Evolutionary conservation across 768 basidiomycete species (phyloP).

Genomic region (Collybiopsis confluens): DNA sequence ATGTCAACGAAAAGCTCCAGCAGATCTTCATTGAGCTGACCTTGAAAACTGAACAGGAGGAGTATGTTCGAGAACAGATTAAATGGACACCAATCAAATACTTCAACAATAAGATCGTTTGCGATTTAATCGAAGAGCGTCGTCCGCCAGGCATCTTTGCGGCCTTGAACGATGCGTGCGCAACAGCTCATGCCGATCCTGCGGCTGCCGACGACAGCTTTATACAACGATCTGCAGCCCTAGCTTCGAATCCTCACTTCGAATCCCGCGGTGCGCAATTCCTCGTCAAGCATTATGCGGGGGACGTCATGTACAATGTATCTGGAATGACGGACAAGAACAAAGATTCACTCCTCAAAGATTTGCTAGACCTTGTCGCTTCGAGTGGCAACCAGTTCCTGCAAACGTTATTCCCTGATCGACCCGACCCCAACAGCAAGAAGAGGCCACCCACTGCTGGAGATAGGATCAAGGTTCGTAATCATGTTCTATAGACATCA

Average conservation of each 20-base stretch:
- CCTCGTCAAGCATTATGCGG: slow-evolving; percentile 94
- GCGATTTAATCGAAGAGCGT: slow-evolving; percentile 95
- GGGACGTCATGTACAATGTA: slow-evolving; percentile 98
- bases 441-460: slow-evolving; percentile 97
- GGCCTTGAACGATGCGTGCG: slow-evolving; percentile 97
- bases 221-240: slow-evolving; percentile 79
- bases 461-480: slow-evolving; percentile 87
- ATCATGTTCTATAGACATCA: background rate
- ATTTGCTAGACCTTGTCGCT: slow-evolving; percentile 85
- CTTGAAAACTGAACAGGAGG: slow-evolving; percentile 98
- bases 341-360: slow-evolving; percentile 95
- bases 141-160: slow-evolving; percentile 97
- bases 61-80: slow-evolving; percentile 97
- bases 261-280: slow-evolving; percentile 94
- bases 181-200: slow-evolving; percentile 97
- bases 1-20: slow-evolving; percentile 99
- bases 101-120: slow-evolving; percentile 97
- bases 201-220: slow-evolving; percentile 96
- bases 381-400: slow-evolving; percentile 80
- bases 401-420: slow-evolving; percentile 86
- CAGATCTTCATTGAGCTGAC: slow-evolving; percentile 99
- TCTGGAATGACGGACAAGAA: slow-evolving; percentile 99
- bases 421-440: slow-evolving; percentile 94
- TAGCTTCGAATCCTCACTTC: slow-evolving; percentile 88
- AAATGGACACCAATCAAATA: slow-evolving; percentile 99